Conservation (phyloP, 140 eudicot genomes). For the Stevia rebaudiana region DNA sequence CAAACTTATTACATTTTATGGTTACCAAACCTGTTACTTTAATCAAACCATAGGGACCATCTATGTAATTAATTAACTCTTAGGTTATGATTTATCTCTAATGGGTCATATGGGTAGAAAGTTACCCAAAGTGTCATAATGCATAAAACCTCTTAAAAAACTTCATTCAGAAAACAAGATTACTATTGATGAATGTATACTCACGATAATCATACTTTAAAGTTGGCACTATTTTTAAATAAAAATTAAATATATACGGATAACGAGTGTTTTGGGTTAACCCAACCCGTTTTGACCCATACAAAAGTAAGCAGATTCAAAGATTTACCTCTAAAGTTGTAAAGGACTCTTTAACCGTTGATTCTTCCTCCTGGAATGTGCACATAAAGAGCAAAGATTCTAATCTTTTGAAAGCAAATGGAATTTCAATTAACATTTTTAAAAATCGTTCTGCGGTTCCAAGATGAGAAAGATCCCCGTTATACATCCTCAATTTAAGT, state of each 20-base stretch:
- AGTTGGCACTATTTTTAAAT: not conserved
- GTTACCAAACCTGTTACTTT: too few relatives aligned
- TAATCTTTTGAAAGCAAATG: slow-evolving; percentile 86
- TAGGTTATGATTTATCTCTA: not conserved
- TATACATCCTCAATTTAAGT: slow-evolving; percentile 65
- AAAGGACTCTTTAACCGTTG: slow-evolving; percentile 61
- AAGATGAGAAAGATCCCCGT: slow-evolving; percentile 68
- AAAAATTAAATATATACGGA: not conserved
- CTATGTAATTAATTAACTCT: not conserved
- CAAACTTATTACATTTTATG: too few relatives aligned
- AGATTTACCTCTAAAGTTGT: slow-evolving; percentile 61
- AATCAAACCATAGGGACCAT: too few relatives aligned
- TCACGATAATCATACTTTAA: not conserved
- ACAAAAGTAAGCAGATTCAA: not conserved
- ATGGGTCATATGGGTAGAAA: not conserved
- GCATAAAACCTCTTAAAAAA: not conserved
- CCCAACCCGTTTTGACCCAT: not conserved
- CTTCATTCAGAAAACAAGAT: slow-evolving; percentile 1
- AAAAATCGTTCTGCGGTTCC: slow-evolving; percentile 92
- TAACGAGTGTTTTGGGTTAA: not conserved
- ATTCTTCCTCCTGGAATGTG: slow-evolving; percentile 74
- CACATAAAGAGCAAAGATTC: slow-evolving; percentile 80
- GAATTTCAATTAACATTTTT: slow-evolving; percentile 70
- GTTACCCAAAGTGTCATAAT: not conserved
- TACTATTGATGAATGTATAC: not conserved